Evolutionary conservation across 2,329 filamentous ascomycete species (phyloP), one percentile per base, ranked within the genome.

Genomic region (Pyrenochaeta sp.): DNA sequence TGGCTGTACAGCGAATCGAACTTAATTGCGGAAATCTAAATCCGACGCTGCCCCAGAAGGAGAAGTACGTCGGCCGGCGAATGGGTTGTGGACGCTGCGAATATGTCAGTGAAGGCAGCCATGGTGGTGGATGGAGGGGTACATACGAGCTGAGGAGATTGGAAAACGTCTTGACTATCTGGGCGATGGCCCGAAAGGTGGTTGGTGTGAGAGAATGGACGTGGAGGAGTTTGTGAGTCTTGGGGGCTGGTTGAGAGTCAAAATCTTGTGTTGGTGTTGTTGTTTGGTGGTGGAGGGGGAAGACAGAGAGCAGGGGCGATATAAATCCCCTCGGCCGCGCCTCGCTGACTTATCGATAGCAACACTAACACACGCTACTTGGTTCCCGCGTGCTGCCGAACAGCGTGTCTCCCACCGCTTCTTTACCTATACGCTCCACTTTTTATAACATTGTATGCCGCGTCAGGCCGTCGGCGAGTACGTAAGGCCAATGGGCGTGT

Each of bases 81-180:
- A 96, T 82, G 91, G 89, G 85, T 96, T 88, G 80, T 96, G 91
- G 77, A 86, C 83, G 74, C 92, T 96, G 73, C 17, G 18, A 14
- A 19, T 7, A n/a, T 35, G 58, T 67, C 35, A 69, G 62, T 57
- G 28, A 48, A 36, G 29, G 19, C 35, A 20, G 35, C 37, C 32
- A 31, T 36, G 41, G 40, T 20, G 6, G 35, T 24, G 36, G 29
- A 36, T 47, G 44, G 56, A 45, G 51, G 55, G 48, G 53, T 48
- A 78, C 90, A 74, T 83, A 96, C 92, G 91, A 96, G 84, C 94
- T 94, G 65, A 96, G 87, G 67, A 95, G 88, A 80, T 96, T 96
- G 82, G 91, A 93, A 87, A 96, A 96, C 92, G 90, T 96, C 79
- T 89, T 96, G 90, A 83, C 87, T 86, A 80, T 31, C 81, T 72